phyloP scores from a whole-genome alignment of 805 yeast species.

The Ogataea neopini region DNA sequence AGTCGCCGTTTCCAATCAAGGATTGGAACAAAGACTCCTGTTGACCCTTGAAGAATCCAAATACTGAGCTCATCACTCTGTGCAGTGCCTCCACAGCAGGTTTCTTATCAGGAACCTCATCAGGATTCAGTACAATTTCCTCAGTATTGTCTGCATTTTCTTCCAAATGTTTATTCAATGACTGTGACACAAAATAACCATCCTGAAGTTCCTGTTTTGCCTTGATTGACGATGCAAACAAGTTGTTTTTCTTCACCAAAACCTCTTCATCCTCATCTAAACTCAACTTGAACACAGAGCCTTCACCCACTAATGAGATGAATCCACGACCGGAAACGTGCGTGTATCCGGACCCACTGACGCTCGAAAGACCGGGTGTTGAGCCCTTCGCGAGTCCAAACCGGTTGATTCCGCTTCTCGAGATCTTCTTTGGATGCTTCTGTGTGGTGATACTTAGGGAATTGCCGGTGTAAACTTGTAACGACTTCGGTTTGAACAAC shows the following conservation, averaged over 20 bases:
- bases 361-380: conserved; percentile 43
- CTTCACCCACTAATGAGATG: conserved; percentile 54
- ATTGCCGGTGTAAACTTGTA: conserved; percentile 57
- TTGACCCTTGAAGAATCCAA: neutral
- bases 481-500: conserved; percentile 44
- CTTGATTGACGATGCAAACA: conserved; percentile 52
- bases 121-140: conserved; percentile 16
- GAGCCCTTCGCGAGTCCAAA: conserved; percentile 27
- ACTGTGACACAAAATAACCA: conserved; percentile 21
- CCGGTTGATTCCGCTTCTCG: conserved; percentile 35
- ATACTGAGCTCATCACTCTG: neutral
- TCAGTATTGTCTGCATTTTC: conserved; percentile 10
- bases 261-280: conserved; percentile 49
- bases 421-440: conserved; percentile 41
- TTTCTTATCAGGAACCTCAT: conserved; percentile 10
- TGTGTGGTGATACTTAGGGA: conserved; percentile 44
- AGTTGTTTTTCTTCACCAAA: conserved; percentile 44
- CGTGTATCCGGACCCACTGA: conserved; percentile 44
- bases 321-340: conserved; percentile 59
- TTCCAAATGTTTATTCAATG: conserved; percentile 17
- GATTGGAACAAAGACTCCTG: conserved; percentile 10
- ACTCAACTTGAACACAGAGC: conserved; percentile 50
- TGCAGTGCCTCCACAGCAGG: conserved; percentile 4
- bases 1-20: conserved; percentile 42
- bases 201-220: conserved; percentile 45